A percentile compares a stretch with the other conserved stretches of the same genome.
These are phyloP conservation scores for Patellifolia procumbens DNA, from an alignment of 179 eudicot genomes.

Conservation along the genomic window DNA sequence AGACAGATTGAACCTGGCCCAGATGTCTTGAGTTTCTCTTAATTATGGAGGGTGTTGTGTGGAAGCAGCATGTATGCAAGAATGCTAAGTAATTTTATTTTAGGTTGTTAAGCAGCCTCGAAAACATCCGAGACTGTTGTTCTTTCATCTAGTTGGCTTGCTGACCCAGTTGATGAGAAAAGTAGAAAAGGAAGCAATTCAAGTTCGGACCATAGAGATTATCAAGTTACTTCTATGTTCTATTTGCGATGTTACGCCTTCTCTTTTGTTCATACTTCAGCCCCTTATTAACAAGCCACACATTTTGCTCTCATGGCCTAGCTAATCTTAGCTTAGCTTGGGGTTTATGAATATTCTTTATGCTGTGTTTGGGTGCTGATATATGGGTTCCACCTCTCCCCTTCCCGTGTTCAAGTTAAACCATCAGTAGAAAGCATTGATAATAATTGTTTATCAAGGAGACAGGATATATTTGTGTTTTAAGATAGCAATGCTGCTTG, in stretches of 20 bases:
- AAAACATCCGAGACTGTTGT: neutral
- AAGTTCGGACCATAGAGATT: neutral
- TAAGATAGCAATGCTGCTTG: constrained; percentile 4
- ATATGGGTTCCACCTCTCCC: neutral
- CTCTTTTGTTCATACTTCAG: neutral
- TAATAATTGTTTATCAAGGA: neutral
- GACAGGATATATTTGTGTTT: constrained; percentile 4
- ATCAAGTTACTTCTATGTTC: neutral
- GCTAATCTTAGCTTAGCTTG: constrained; percentile 4
- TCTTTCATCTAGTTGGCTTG: neutral
- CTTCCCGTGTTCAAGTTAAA: neutral
- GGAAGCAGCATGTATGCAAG: neutral
- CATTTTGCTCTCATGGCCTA: neutral
- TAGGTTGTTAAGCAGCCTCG: neutral
- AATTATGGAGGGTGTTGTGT: neutral
- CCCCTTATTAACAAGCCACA: no score
- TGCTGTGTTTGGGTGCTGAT: neutral
- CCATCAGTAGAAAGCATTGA: neutral
- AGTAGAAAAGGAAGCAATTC: neutral
- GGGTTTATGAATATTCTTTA: neutral
- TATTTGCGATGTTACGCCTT: neutral
- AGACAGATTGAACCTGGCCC: no score
- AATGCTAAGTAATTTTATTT: neutral
- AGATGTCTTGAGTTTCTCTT: neutral
- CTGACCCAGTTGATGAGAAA: neutral